Base-by-base conservation (phyloP, 1,284 basidiomycete genomes). In the Melampsora larici-populina region DNA sequence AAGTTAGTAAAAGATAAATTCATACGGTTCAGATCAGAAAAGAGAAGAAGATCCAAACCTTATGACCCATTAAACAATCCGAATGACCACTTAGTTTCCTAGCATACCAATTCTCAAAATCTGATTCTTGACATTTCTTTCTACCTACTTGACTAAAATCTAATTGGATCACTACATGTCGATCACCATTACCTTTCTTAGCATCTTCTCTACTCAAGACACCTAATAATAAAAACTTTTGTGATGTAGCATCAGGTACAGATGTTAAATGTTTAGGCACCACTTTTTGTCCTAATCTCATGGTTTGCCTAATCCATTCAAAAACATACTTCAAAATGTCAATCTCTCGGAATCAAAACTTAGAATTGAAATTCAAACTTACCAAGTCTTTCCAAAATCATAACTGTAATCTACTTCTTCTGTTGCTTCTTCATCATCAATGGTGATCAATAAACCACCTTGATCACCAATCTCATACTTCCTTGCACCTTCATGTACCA, bases 401-500 rank as follows among this genome's bases (percentile, higher is more conserved):
- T 89, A 89, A n/a, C 92, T 92, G 84, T 96, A 98, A 63, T 86
- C 86, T 46, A 97, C 85, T 43, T 87, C 86, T 80, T 92, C 89
- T 0, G 90, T 90, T n/a, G 85, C 83, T 58, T 92, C 90, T 81
- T 97, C 94, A 82, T 99, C 94, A 80, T 94, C 90, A 9, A 94
- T 89, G 18, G 91, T 87, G 26, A 98, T 89, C 46, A 98, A 85
- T 46, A 98, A 87, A 80, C 90, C 91, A 0, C 96, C 83, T 87
- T 87, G 88, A 82, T 97, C 96, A 21, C 96, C 96, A 84, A 98
- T 96, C 84, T 97, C 94, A 83, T 97, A 97, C 85, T 94, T 93
- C 84, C 94, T 90, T 0, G 96, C 92, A 26, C 91, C 90, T 78
- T 86, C 86, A 58, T 87, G 86, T 11, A 91, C 87, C 90, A 93